Base-by-base conservation (phyloP, 164 flowering plant species). In the Tetracentron sinense region DNA sequence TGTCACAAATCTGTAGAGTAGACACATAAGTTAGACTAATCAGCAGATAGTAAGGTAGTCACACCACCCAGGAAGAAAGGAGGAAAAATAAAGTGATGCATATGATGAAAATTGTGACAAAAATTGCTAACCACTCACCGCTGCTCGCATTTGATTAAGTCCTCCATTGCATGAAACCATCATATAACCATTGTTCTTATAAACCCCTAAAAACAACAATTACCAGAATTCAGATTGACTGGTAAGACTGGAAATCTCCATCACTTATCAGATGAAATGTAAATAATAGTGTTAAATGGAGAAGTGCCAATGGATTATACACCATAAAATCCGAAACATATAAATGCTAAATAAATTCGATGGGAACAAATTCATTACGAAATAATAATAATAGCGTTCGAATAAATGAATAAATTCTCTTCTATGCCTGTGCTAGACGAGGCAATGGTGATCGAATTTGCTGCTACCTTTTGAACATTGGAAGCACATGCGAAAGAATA, bases 81-180 rank as follows among this genome's bases (percentile, higher is more conserved):
- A 54, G 14, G 60, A 49, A 55, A 55, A 16, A 6, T 0, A 25
- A 14, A 56, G 33, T 27, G 28, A 26, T 57, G 22, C 16, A 16
- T 25, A 46, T 57, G 47, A 46, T 57, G 47, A 22, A 33, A 26
- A 42, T 15, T 22, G 10, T 38, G 35, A 27, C 10, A 62, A 4
- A 26, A 56, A 4, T 48, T 61, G 48, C 15, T 22, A 29, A 44
- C 19, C 29, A 70, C 73, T 83, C 70, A 90, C 95, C 70, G 95
- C 97, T 54, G 95, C 75, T 66, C 94, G 83, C 96, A 90, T 90
- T 71, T 90, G 94, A 75, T 89, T 89, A 63, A 89, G 89, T 52
- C 96, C 96, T 60, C 96, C 96, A 71, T 89, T 89, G 82, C 96
- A 87, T 0, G 96, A 90, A 68, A 90, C 88, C 92, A 90, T 84